Percentiles rank a stretch among this genome's conserved stretches.
phyloP scores from a whole-genome alignment of 2,329 filamentous ascomycete genomes.

The Microsporum audouinii region DNA sequence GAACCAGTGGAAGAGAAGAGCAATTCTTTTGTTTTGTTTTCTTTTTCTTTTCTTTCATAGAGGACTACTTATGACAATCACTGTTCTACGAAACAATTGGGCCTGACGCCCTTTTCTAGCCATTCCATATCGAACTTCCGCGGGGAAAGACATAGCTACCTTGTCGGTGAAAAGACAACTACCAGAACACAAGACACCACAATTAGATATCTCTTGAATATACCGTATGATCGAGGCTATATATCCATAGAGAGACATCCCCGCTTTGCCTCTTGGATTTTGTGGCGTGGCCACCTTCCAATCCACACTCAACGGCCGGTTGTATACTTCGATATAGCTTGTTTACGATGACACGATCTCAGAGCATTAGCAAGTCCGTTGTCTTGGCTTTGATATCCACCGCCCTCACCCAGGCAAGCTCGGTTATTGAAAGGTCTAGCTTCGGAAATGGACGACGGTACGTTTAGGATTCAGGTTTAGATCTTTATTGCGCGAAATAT shows the following conservation, averaged over 20 bases:
- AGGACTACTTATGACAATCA: neutral
- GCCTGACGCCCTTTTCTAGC: no score
- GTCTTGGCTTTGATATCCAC: conserved; percentile 35
- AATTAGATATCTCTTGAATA: neutral
- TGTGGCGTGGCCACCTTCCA: neutral
- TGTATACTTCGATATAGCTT: neutral
- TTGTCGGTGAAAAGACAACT: neutral
- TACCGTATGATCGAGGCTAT: neutral
- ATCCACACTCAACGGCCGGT: neutral
- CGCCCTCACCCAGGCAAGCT: conserved; percentile 47
- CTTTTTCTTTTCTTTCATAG: neutral
- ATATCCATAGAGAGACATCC: neutral
- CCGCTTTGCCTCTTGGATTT: neutral
- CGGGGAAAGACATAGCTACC: neutral
- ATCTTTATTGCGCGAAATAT: neutral
- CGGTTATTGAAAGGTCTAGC: conserved; percentile 55
- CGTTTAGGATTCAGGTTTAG: conserved; percentile 7
- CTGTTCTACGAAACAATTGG: neutral
- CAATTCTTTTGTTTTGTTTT: neutral
- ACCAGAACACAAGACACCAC: neutral
- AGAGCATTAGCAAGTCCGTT: conserved; percentile 31
- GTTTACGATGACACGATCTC: conserved; percentile 10
- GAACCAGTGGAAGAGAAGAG: neutral
- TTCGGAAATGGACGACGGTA: conserved; percentile 62
- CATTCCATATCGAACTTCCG: neutral